phyloP scores from a whole-genome alignment of 1,284 basidiomycete genomes.

The Phellinidium pouzarii region DNA sequence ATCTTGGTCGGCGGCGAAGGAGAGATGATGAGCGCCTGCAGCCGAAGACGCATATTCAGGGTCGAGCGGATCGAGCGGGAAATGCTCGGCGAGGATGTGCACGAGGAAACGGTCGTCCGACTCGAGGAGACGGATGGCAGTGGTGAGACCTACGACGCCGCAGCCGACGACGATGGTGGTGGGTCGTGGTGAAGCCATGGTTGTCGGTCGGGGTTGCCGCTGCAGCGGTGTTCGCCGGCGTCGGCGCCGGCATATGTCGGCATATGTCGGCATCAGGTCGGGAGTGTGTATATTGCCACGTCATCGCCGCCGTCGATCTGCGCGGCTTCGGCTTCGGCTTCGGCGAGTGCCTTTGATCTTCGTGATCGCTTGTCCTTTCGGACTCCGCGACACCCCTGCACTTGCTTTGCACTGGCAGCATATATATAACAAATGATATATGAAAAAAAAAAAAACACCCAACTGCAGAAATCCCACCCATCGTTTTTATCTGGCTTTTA shows the following conservation, averaged over 20 bases:
- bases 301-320: too few relatives aligned
- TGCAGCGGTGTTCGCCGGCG: background rate
- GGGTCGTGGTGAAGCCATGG: background rate
- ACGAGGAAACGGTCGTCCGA: background rate
- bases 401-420: too few relatives aligned
- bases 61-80: constrained; percentile 8
- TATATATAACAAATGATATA: too few relatives aligned
- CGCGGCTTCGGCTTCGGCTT: background rate
- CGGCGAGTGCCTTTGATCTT: too few relatives aligned
- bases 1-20: constrained; percentile 10
- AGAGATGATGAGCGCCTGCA: constrained; percentile 11
- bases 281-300: background rate
- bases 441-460: too few relatives aligned
- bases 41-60: constrained; percentile 9
- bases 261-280: background rate
- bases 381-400: background rate
- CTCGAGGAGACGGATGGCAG: constrained; percentile 8
- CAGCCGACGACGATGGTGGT: constrained; percentile 7
- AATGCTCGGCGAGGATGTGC: constrained; percentile 5
- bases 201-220: background rate
- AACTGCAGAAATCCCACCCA: too few relatives aligned
- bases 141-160: constrained; percentile 7
- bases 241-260: too few relatives aligned
- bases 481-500: too few relatives aligned
- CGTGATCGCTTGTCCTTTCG: background rate